Conservation (phyloP, 2,329 filamentous ascomycete genomes). For the Sporothrix brasiliensis region DNA sequence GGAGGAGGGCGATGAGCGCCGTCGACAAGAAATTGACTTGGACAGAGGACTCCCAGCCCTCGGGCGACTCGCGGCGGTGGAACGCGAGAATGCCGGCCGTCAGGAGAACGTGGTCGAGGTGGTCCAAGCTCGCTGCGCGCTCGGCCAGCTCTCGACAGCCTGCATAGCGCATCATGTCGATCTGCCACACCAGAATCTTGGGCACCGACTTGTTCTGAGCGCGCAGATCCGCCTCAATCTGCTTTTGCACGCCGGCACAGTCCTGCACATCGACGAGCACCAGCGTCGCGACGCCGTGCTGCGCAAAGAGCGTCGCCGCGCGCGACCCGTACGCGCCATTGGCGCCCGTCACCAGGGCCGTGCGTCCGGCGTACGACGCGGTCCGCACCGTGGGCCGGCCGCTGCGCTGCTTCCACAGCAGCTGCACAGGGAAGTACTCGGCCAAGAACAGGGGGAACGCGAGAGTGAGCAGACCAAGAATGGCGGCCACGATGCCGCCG, state of each 20-base stretch:
- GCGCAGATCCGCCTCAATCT: conserved; percentile 43
- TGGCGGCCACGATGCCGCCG: conserved; percentile 28
- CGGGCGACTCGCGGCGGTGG: conserved; percentile 44
- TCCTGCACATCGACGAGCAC: conserved; percentile 46
- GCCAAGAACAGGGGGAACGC: conserved; percentile 42
- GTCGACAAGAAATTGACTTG: conserved; percentile 47
- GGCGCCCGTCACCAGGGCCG: conserved; percentile 44
- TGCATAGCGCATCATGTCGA: conserved; percentile 45
- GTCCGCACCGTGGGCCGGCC: conserved; percentile 44
- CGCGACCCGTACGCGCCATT: conserved; percentile 46
- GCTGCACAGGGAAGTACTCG: conserved; percentile 45
- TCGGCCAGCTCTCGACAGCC: conserved; percentile 43
- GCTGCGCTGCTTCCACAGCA: conserved; percentile 42
- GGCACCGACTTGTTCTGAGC: conserved; percentile 39
- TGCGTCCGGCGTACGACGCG: conserved; percentile 45
- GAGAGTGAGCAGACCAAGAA: conserved; percentile 39
- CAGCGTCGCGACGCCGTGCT: conserved; percentile 43
- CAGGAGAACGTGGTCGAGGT: conserved; percentile 45
- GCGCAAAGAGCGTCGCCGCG: conserved; percentile 45
- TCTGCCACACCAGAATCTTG: conserved; percentile 45
- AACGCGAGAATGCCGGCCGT: conserved; percentile 47
- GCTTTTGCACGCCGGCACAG: conserved; percentile 41
- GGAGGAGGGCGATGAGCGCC: conserved; percentile 43
- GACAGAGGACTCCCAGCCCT: conserved; percentile 47
- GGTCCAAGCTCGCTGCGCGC: conserved; percentile 39